Conservation (phyloP, 148 eudicot species). For the Pouteria glomerata region DNA sequence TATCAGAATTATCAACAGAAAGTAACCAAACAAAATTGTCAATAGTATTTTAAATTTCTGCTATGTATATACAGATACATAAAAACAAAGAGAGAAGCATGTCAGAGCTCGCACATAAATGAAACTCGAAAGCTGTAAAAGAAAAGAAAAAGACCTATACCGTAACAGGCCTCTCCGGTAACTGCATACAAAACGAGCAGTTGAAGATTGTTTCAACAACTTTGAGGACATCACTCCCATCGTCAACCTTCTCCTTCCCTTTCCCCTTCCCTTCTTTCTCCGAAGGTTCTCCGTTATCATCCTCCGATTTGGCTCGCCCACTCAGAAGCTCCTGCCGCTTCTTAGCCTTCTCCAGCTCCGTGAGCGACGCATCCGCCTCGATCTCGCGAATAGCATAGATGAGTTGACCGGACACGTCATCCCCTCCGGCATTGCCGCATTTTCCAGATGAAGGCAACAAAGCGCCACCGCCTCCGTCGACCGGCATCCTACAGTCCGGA, state of each 20-base stretch:
- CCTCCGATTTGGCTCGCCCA: conserved; percentile 23
- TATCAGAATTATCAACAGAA: neutral
- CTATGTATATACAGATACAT: neutral
- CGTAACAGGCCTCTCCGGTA: conserved; percentile 93
- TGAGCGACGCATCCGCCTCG: conserved; percentile 52
- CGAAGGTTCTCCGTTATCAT: conserved; percentile 8
- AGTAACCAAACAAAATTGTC: neutral
- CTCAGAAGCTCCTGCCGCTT: conserved; percentile 61
- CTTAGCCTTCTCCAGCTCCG: conserved; percentile 66
- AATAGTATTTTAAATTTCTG: neutral
- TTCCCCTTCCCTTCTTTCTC: neutral
- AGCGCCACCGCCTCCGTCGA: conserved; percentile 2
- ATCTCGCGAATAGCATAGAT: conserved; percentile 51
- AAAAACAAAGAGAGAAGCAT: neutral
- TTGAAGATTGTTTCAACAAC: conserved; percentile 51
- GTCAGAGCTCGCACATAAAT: neutral
- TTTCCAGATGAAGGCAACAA: conserved; percentile 1
- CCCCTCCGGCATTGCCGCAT: conserved; percentile 7
- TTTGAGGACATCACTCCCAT: conserved; percentile 39
- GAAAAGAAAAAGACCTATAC: conserved; percentile 24
- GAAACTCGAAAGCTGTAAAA: neutral
- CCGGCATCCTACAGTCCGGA: conserved; percentile 56
- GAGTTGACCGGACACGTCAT: conserved; percentile 23
- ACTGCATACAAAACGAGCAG: conserved; percentile 73
- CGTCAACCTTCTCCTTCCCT: conserved; percentile 17